Percentiles rank a stretch among this genome's conserved stretches.
Conservation (phyloP, 163 green algal species). For the Chloromonas sp. region DNA sequence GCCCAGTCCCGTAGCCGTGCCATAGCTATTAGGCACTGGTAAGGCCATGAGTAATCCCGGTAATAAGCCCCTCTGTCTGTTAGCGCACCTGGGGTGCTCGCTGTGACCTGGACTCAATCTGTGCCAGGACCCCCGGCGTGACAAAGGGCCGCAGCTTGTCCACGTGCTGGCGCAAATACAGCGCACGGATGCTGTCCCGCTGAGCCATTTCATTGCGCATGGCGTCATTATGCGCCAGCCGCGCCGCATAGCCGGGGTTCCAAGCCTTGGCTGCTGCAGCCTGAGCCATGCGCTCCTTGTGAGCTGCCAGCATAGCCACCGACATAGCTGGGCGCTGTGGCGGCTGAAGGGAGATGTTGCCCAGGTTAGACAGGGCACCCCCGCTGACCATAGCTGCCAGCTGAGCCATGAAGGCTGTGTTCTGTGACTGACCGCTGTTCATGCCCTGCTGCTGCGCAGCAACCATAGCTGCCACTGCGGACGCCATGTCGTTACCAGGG, state of each 20-base stretch:
- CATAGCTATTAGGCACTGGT: too few species aligned
- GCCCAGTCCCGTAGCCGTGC: too few species aligned
- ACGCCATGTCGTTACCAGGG: too few species aligned
- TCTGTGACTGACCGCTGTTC: background rate
- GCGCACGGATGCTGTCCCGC: slow-evolving; percentile 14
- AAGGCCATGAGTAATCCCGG: too few species aligned
- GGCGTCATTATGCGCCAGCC: slow-evolving; percentile 30
- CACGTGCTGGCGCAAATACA: slow-evolving; percentile 44
- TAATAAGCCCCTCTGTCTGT: too few species aligned
- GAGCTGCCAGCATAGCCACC: too few species aligned
- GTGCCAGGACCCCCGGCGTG: slow-evolving; percentile 20
- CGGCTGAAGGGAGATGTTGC: too few species aligned
- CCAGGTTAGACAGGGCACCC: too few species aligned
- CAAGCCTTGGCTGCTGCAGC: background rate
- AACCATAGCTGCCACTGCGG: too few species aligned
- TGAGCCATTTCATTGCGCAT: slow-evolving; percentile 13
- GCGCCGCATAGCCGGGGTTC: background rate
- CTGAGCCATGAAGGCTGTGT: background rate
- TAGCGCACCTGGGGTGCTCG: background rate
- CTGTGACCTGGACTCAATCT: slow-evolving; percentile 11
- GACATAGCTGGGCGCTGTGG: background rate
- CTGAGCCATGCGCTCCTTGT: background rate
- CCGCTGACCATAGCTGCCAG: too few species aligned
- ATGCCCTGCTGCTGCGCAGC: background rate
- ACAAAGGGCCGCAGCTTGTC: slow-evolving; percentile 54